phyloP scores from a whole-genome alignment of 108 stramenopile species.

The Craspedostauros australis region DNA sequence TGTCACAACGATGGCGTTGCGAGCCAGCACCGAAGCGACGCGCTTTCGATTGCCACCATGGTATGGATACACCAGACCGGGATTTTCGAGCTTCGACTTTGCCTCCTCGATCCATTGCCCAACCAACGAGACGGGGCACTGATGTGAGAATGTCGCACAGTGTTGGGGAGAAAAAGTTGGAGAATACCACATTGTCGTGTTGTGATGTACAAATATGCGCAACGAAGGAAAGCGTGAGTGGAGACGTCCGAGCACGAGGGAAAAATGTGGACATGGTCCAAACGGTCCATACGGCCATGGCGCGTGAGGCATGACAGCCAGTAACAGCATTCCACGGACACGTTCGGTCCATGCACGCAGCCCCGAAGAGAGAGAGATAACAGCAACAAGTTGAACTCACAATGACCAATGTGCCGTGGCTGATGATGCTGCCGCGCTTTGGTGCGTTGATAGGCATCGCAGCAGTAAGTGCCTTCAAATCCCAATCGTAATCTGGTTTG shows the following conservation, averaged over 20 bases:
- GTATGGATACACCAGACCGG: conserved; percentile 48
- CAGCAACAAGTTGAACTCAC: not conserved
- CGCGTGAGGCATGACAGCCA: too few species aligned
- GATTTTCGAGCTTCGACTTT: conserved; percentile 33
- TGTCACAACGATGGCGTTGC: conserved; percentile 41
- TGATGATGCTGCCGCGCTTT: conserved; percentile 24
- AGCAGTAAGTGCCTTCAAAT: too few species aligned
- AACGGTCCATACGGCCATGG: too few species aligned
- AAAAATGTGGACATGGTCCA: too few species aligned
- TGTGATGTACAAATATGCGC: too few species aligned
- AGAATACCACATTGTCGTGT: too few species aligned
- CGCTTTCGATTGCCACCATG: conserved; percentile 30
- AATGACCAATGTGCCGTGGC: conserved; percentile 42
- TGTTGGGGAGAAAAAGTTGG: not conserved
- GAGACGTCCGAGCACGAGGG: too few species aligned
- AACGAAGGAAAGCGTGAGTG: too few species aligned
- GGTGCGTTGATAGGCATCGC: too few species aligned
- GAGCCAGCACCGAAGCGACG: conserved; percentile 25
- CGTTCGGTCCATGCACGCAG: not conserved
- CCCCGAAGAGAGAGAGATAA: not conserved
- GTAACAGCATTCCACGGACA: too few species aligned
- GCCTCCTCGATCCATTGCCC: conserved; percentile 57
- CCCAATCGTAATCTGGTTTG: too few species aligned
- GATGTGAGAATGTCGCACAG: not conserved
- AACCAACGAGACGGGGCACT: conserved; percentile 42